Base-by-base conservation (phyloP, 2,329 filamentous ascomycete species). In the Fusarium coffeatum region DNA sequence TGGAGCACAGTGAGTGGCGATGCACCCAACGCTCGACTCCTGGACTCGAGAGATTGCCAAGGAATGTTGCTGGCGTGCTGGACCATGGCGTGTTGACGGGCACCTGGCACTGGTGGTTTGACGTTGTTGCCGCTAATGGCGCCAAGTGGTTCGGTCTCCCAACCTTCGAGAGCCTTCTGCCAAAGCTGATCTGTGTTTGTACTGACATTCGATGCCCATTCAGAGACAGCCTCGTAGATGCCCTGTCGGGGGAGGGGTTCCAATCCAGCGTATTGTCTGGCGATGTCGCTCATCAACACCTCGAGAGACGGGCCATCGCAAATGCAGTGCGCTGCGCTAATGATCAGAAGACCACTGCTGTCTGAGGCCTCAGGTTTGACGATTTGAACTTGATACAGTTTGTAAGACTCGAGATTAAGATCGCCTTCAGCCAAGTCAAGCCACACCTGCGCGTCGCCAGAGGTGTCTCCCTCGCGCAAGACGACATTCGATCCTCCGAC, bases 271-370 rank as follows among this genome's bases (percentile, higher is more conserved):
- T 68, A 69, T 6, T 50, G 28, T 2, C 54, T 27, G 5, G 22
- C 3, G 1, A 68, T 53, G 1, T 69, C 66, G 6, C 18, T 22
- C 45, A 66, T 51, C 7, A 68, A 12, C 0, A 65, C 65, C 20
- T 69, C 66, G 0, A 68, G 46, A 2, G 66, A 68, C 1, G 65
- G 47, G 0, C 66, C 65, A 8, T 68, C 66, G 1, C 65, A 69
- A 8, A 68, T 55, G 5, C 66, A 69, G 6, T 68, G 66, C 0
- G 66, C 65, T 5, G 43, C 25, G 2, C 66, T 68, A 15, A 69
- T 25, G 34, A 55, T 15, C 23, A 68, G 8, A 3, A 68, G n/a
- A 0, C 45, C 34, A 9, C 41, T n/a, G 6, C 3, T 27, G 3
- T 13, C 12, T 3, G 20, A 4, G 7, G 34, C 16, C 2, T 37